Base-by-base conservation (phyloP, 2,329 filamentous ascomycete species). In the Elsinoe australis region DNA sequence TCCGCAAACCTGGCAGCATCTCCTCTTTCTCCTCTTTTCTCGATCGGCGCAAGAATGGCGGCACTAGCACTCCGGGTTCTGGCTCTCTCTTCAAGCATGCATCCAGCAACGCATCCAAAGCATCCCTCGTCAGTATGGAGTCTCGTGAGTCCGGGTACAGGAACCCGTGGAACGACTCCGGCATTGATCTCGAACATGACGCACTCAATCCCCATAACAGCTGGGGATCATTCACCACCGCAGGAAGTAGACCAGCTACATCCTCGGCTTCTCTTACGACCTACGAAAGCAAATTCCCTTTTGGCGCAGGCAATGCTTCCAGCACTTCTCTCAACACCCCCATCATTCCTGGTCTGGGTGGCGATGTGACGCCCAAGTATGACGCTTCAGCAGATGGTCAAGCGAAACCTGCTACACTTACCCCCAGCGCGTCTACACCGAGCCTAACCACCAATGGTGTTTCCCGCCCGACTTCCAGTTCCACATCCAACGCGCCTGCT, bases 161-260 rank as follows among this genome's bases (percentile, higher is more conserved):
- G 45, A 95, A 95, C 69, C 89, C 89, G 53, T 96, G 90, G 90
- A 95, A 95, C 65, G 90, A 96, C 66, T 94, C 87, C 62, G 90
- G 89, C 59, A 88, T 95, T 63, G 95, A 95, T 64, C 80, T 95
- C 56, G 90, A 95, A 60, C 87, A 95, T 55, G 88, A 95, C 58
- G 52, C 57, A 28, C 41, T 52, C 49, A 39, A 49, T 45, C 49
- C 72, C 55, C 64, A 64, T 55, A 65, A 71, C 51, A 70, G 69
- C 50, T 72, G 68, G 60, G 70, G 60, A 49, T 58, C 58, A 17
- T 59, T 64, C 49, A 49, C 64, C 55, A 78, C 79, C 64, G 78
- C 79, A 55, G 78, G 79, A 58, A 77, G 82, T 57, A 76, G 78
- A 60, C 85, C 80, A 64, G 80, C 78, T 62, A 74, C 66, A 72